phyloP scores from a whole-genome alignment of 208 protist genomes.

The Leptomonas seymouri region DNA sequence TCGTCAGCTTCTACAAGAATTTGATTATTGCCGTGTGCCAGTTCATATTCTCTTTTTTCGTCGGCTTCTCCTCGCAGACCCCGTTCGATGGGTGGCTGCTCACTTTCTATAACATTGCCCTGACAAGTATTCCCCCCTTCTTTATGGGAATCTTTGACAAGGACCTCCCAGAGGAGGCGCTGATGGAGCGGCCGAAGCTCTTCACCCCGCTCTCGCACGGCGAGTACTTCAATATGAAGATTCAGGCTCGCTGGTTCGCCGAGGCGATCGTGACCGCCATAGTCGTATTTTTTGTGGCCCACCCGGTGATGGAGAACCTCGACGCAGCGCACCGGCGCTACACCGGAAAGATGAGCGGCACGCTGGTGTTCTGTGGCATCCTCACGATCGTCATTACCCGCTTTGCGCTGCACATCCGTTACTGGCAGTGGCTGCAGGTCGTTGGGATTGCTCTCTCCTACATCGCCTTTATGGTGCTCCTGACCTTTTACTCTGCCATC shows the following conservation, averaged over 20 bases:
- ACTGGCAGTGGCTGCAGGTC: constrained; percentile 78
- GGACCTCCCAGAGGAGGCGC: constrained; percentile 81
- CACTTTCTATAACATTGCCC: constrained; percentile 87
- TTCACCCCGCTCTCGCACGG: constrained; percentile 70
- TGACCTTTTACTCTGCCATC: constrained; percentile 69
- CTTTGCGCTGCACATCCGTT: constrained; percentile 66
- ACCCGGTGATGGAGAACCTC: constrained; percentile 41
- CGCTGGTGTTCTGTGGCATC: constrained; percentile 71
- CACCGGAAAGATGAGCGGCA: constrained; percentile 58
- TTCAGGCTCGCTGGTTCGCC: constrained; percentile 57
- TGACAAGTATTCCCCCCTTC: constrained; percentile 89
- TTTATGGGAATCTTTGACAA: constrained; percentile 93
- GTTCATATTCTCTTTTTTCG: constrained; percentile 92
- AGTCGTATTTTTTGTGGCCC: constrained; percentile 69
- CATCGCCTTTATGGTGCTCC: constrained; percentile 46
- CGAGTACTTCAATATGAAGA: constrained; percentile 73
- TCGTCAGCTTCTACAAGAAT: constrained; percentile 99
- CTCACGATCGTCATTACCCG: constrained; percentile 69
- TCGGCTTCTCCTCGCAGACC: constrained; percentile 90
- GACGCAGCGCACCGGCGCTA: constrained; percentile 43
- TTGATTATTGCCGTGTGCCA: constrained; percentile 88
- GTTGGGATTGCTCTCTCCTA: constrained; percentile 63
- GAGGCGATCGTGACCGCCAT: constrained; percentile 65
- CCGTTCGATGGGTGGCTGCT: constrained; percentile 91
- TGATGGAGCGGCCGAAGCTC: constrained; percentile 70